These are phyloP conservation scores for Alternaria gaisen DNA, from an alignment of 2,329 filamentous ascomycete genomes.

Conservation along the genomic window DNA sequence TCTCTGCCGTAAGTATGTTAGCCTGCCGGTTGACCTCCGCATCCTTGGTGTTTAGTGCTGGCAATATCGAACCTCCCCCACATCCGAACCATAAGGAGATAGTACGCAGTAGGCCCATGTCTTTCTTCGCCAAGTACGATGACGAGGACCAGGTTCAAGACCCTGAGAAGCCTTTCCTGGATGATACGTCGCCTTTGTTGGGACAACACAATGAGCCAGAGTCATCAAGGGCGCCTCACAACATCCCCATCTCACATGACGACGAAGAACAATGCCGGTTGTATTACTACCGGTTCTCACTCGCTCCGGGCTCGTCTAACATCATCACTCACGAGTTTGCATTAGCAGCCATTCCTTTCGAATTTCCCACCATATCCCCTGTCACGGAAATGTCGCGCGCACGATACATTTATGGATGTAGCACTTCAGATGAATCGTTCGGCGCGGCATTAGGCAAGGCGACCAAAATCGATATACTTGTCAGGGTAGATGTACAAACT, in stretches of 20 bases:
- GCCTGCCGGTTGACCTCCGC: constrained; percentile 73
- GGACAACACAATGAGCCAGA: constrained; percentile 8
- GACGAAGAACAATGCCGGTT: constrained; percentile 74
- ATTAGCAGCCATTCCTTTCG: constrained; percentile 70
- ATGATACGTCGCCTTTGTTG: constrained; percentile 39
- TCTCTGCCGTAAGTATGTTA: constrained; percentile 67
- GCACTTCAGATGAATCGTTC: constrained; percentile 65
- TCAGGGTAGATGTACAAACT: constrained; percentile 66
- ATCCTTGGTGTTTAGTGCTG: constrained; percentile 70
- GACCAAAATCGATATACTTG: constrained; percentile 71
- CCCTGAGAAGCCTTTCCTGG: constrained; percentile 35
- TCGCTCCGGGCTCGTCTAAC: constrained; percentile 48
- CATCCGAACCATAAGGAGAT: constrained; percentile 26
- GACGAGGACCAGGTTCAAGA: constrained; percentile 38
- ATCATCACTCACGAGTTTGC: constrained; percentile 70
- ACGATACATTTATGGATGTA: constrained; percentile 73
- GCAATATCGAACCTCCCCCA: constrained; percentile 66
- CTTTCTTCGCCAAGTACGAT: constrained; percentile 59
- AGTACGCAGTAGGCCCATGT: constrained; percentile 47
- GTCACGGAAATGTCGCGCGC: constrained; percentile 65
- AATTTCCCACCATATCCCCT: constrained; percentile 70
- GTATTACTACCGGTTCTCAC: constrained; percentile 72
- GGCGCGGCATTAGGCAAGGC: constrained; percentile 69
- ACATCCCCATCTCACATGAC: constrained; percentile 37
- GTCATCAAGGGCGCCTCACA: constrained; percentile 19